Conservation (phyloP, 2,329 filamentous ascomycete genomes). For the Arthrinium puccinioides region DNA sequence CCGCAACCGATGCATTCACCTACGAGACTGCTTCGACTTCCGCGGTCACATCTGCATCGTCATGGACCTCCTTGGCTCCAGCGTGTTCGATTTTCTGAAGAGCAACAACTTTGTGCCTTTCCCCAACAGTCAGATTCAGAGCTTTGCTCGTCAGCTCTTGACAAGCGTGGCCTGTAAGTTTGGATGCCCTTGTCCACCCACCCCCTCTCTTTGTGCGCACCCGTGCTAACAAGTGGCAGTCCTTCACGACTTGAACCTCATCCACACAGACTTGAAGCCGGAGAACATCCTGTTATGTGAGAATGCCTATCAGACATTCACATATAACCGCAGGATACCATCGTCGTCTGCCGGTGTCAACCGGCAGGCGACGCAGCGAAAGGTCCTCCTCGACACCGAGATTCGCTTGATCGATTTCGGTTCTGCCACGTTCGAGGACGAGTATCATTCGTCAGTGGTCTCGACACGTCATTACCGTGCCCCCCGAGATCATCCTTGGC, state of each 20-base stretch:
- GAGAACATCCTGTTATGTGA: constrained; percentile 64
- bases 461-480: constrained; percentile 64
- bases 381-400: constrained; percentile 60
- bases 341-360: constrained; percentile 55
- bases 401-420: constrained; percentile 67
- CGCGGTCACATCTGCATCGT: constrained; percentile 90
- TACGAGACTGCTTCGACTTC: constrained; percentile 95
- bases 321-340: constrained; percentile 62
- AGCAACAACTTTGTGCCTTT: constrained; percentile 93
- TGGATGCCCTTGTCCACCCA: no score
- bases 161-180: constrained; percentile 96
- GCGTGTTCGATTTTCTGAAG: constrained; percentile 97
- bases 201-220: not conserved
- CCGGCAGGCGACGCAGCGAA: constrained; percentile 55
- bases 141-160: constrained; percentile 88
- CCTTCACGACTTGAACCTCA: constrained; percentile 91
- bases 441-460: constrained; percentile 66
- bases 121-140: constrained; percentile 96
- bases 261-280: constrained; percentile 77
- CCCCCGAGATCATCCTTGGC: constrained; percentile 63
- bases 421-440: constrained; percentile 65
- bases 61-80: constrained; percentile 77
- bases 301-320: constrained; percentile 61
- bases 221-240: constrained; percentile 44
- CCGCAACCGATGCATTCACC: constrained; percentile 91